These are phyloP conservation scores for Penicillium sp. DNA, from an alignment of 2,329 filamentous ascomycete genomes.

Conservation along the genomic window DNA sequence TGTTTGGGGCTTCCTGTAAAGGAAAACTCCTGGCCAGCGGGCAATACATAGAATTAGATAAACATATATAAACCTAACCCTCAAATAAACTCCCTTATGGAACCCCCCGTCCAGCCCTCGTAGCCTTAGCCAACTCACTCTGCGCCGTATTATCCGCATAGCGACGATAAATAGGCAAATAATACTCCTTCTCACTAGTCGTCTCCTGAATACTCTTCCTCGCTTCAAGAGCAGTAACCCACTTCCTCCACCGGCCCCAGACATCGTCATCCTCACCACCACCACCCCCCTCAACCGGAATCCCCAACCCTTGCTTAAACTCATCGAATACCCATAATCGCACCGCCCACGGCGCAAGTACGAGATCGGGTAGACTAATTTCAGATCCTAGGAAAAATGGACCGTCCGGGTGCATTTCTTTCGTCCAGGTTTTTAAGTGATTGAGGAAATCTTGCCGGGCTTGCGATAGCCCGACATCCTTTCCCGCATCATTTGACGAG, in stretches of 20 bases:
- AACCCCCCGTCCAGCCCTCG: constrained; percentile 64
- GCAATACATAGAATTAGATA: no score
- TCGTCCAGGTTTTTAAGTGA: constrained; percentile 63
- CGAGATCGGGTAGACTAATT: constrained; percentile 71
- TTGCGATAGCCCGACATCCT: constrained; percentile 47
- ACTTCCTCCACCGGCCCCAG: constrained; percentile 70
- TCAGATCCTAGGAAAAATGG: constrained; percentile 70
- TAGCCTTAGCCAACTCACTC: constrained; percentile 65
- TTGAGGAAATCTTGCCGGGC: constrained; percentile 63
- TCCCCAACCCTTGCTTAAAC: constrained; percentile 66
- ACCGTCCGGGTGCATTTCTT: constrained; percentile 63
- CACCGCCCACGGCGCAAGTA: constrained; percentile 73
- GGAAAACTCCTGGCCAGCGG: no score
- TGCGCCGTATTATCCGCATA: constrained; percentile 70
- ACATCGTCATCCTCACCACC: constrained; percentile 59
- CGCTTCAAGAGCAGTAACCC: constrained; percentile 63
- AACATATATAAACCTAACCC: no score
- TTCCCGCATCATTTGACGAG: constrained; percentile 40
- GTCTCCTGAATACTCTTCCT: constrained; percentile 70
- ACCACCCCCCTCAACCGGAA: constrained; percentile 53
- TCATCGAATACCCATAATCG: constrained; percentile 75
- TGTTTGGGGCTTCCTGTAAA: no score
- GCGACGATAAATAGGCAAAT: constrained; percentile 69
- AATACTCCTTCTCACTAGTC: constrained; percentile 69
- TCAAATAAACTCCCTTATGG: constrained; percentile 53